Base-by-base conservation (phyloP, 257 asterid genomes). In the Catharanthus roseus region DNA sequence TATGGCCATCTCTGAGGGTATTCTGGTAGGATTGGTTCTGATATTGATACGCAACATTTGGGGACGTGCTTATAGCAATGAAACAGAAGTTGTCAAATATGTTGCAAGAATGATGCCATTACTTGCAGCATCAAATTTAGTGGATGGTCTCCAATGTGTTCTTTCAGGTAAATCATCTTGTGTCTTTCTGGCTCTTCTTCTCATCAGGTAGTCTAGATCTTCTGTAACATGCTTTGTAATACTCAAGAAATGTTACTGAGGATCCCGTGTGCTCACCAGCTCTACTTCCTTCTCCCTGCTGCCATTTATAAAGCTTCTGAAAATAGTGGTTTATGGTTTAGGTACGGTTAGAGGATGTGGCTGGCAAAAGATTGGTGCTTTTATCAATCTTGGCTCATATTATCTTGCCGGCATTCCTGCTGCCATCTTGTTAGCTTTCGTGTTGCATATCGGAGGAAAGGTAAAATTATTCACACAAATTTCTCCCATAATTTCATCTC, bases 261-360 rank as follows among this genome's bases (percentile, higher is more conserved):
- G n/a, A n/a, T n/a, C n/a, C n/a, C n/a, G n/a, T n/a, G n/a, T n/a
- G n/a, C n/a, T n/a, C n/a, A n/a, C n/a, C n/a, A n/a, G n/a, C n/a
- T n/a, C n/a, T n/a, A 18, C 3, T 7, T 49, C n/a, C 24, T 15
- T 3, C 23, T 2, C n/a, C n/a, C n/a, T n/a, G n/a, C 24, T 19
- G 21, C 21, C 18, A 45, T 45, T 45, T 10, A 0, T n/a, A 23
- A n/a, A 54, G 47, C 16, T 45, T 41, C 39, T 6, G 26, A 8
- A 41, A 11, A 18, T 23, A 26, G 36, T 57, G 68, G 15, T 36
- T n/a, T 10, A 50, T 24, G 60, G 53, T 49, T 6, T 61, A 91
- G 96, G 97, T 73, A 72, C 87, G 34, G 85, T 89, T 15, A 82
- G 96, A 83, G 97, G 97, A 64, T 77, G 88, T 51, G 97, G 97